Evolutionary conservation across 1,284 basidiomycete species (phyloP).

Genomic region (Kalmanozyma brasiliensis): DNA sequence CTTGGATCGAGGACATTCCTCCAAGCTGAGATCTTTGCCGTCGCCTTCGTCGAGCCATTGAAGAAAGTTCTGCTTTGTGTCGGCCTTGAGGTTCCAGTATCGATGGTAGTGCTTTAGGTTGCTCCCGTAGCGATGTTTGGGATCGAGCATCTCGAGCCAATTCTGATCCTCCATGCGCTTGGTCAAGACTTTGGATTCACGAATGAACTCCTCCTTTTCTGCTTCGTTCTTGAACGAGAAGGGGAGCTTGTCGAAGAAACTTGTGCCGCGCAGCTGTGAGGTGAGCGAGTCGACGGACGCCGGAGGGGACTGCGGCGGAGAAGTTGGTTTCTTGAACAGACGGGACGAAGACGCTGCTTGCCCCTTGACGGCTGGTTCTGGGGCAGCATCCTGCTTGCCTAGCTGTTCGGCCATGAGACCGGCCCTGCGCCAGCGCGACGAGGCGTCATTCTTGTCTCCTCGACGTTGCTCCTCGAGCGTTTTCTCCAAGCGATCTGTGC

Average conservation of each 20-base stretch:
- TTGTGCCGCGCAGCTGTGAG: conserved; percentile 22
- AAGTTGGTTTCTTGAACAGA: conserved; percentile 1
- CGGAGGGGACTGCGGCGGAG: conserved; percentile 1
- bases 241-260: conserved; percentile 46
- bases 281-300: conserved; percentile 26
- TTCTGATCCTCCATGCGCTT: conserved; percentile 50
- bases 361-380: conserved; percentile 32
- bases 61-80: conserved; percentile 52
- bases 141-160: conserved; percentile 53
- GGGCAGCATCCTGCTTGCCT: conserved; percentile 26
- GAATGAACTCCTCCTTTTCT: conserved; percentile 31
- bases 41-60: conserved; percentile 77
- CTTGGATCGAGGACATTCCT: conserved; percentile 76
- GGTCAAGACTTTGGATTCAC: conserved; percentile 35
- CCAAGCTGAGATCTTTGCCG: conserved; percentile 75
- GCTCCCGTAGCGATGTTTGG: conserved; percentile 52
- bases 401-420: conserved; percentile 38
- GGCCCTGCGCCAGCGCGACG: conserved; percentile 33
- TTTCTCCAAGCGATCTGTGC: conserved; percentile 20
- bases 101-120: conserved; percentile 56
- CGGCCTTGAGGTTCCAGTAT: conserved; percentile 38
- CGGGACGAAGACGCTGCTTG: conserved; percentile 10
- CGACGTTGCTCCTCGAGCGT: conserved; percentile 36
- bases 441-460: conserved; percentile 39
- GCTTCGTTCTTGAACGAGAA: conserved; percentile 38